These are phyloP conservation scores for Cenchrus purpureus DNA, from an alignment of 176 grass and related monocot genomes.

Conservation along the genomic window DNA sequence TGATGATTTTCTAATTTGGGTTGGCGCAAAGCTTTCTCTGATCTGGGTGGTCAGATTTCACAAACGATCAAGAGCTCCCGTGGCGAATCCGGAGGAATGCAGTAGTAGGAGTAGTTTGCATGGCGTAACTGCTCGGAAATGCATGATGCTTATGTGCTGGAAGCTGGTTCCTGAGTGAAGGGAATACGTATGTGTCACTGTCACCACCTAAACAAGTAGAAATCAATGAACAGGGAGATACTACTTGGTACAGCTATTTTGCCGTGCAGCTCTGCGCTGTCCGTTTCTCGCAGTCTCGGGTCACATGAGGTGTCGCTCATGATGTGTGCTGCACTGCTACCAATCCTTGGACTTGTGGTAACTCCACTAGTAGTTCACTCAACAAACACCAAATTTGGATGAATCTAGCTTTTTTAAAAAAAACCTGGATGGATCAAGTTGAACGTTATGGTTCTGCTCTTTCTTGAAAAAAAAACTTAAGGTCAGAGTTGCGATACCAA, in stretches of 20 bases:
- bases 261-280: no score
- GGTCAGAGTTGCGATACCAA: background rate
- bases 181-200: background rate
- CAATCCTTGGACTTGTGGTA: no score
- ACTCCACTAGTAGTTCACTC: no score
- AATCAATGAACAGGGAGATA: background rate
- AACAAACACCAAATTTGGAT: no score
- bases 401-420: no score
- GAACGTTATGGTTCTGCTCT: no score
- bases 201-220: background rate
- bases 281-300: no score
- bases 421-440: no score
- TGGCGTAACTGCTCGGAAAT: conserved; percentile 28
- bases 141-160: background rate
- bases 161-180: background rate
- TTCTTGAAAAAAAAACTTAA: no score
- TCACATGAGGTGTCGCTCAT: no score
- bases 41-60: background rate
- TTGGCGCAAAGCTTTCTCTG: background rate
- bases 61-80: background rate
- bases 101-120: background rate
- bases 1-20: background rate
- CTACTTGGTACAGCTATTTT: background rate
- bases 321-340: no score
- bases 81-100: background rate